phyloP scores from a whole-genome alignment of 1,284 basidiomycete species.

The Cronartium quercuum region DNA sequence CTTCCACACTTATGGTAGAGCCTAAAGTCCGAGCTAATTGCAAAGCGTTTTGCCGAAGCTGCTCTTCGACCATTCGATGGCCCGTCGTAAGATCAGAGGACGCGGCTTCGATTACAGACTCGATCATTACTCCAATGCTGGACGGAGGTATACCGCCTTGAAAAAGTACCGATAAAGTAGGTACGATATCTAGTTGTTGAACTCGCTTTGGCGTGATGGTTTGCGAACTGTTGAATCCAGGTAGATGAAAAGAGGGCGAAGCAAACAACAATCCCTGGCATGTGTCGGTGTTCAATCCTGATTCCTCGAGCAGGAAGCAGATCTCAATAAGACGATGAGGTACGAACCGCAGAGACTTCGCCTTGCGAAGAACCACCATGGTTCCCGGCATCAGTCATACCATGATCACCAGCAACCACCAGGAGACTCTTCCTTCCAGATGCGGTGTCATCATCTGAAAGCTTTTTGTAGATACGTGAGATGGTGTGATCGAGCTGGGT shows the following conservation, averaged over 20 bases:
- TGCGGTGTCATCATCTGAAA: constrained; percentile 29
- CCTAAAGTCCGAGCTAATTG: constrained; percentile 9
- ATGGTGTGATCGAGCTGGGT: constrained; percentile 41
- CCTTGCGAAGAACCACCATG: constrained; percentile 43
- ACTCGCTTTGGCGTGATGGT: constrained; percentile 29
- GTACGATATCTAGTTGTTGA: constrained; percentile 44
- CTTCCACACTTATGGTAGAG: background rate
- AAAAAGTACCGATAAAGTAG: constrained; percentile 41
- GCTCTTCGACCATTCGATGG: background rate
- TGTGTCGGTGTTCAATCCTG: constrained; percentile 9
- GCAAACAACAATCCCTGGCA: constrained; percentile 25
- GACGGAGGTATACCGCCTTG: constrained; percentile 42
- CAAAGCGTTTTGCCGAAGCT: constrained; percentile 17
- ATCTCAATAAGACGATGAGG: background rate
- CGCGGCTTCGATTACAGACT: constrained; percentile 22
- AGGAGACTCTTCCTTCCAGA: constrained; percentile 40
- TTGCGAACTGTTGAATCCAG: background rate
- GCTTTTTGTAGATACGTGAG: constrained; percentile 21
- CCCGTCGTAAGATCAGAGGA: constrained; percentile 1
- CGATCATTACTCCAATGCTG: constrained; percentile 43
- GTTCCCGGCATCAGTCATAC: constrained; percentile 44
- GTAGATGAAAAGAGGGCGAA: constrained; percentile 17
- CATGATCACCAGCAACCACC: constrained; percentile 43
- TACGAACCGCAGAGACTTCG: constrained; percentile 41
- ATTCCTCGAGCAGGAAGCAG: constrained; percentile 18